Evolutionary conservation across 805 yeast species (phyloP), one percentile per base, ranked within the genome.

Genomic region (Yarrowia sp.): DNA sequence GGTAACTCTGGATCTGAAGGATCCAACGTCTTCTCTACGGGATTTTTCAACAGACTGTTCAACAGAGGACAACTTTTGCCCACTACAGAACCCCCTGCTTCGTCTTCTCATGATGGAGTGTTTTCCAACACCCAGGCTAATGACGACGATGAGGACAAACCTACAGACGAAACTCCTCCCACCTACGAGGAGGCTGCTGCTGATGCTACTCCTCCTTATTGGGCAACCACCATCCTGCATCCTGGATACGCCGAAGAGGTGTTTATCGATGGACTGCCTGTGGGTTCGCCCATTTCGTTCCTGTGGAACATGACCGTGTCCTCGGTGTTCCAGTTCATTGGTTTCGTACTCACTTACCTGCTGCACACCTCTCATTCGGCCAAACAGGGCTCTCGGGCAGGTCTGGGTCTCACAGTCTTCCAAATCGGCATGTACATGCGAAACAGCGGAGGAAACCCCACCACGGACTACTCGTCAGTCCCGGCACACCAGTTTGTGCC

Each of bases 361-460:
- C 82, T 95, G 68, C 98, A 95, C 78, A 94, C 98, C 0, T 91
- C 98, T 2, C 99, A 95, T 77, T 98, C 98, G 5, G 97, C 98
- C 4, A 92, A 91, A 76, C 93, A 93, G 75, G 99, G 99, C 2
- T 89, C 98, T 1, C 82, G 97, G 71, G 90, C 94, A 19, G 99
- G 99, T 0, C 80, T 95, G 69, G 98, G 98, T 2, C 76, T 90
- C 70, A 92, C 97, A 0, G 84, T 95, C 71, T 81, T 94, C 66
- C 86, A 88, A 68, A 87, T 88, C 72, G 97, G 90, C 2, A 84
- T 83, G 71, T 80, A 83, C 41, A 82, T 86, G 79, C 78, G 85
- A 45, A 49, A 40, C 48, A 42, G 19, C 52, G 35, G 19, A 11
- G 65, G 52, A 14, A 43, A 16, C 50, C 65, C 65, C 52, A 45